Evolutionary conservation across 2,329 filamentous ascomycete species (phyloP).

Genomic region (Epichloe sylvatica): DNA sequence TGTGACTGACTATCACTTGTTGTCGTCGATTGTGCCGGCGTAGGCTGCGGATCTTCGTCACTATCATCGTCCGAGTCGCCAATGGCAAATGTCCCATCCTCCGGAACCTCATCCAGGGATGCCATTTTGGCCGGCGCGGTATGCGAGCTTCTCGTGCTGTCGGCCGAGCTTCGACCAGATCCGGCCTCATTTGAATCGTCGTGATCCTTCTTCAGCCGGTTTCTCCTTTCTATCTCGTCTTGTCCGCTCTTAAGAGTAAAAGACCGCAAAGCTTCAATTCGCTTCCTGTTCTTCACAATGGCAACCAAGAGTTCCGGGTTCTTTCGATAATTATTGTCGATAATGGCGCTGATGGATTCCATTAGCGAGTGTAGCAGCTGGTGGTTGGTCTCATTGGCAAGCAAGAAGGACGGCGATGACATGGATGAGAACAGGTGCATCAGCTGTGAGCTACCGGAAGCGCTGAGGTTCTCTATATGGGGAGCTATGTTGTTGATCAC

Average conservation of each 20-base stretch:
- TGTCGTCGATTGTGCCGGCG: slow-evolving; percentile 49
- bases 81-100: slow-evolving; percentile 74
- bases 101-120: slow-evolving; percentile 25
- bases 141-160: slow-evolving; percentile 51
- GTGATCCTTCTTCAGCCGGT: slow-evolving; percentile 49
- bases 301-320: slow-evolving; percentile 73
- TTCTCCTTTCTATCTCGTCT: slow-evolving; percentile 74
- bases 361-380: slow-evolving; percentile 65
- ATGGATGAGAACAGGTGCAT: slow-evolving; percentile 83
- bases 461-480: slow-evolving; percentile 63
- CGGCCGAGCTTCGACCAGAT: slow-evolving; percentile 48
- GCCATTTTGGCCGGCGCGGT: slow-evolving; percentile 13
- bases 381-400: slow-evolving; percentile 88
- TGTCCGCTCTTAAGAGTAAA: slow-evolving; percentile 89
- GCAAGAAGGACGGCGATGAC: slow-evolving; percentile 81
- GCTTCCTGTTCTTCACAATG: slow-evolving; percentile 64
- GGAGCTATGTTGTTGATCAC: slow-evolving; percentile 90
- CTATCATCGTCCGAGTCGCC: slow-evolving; percentile 65
- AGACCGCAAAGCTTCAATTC: slow-evolving; percentile 69
- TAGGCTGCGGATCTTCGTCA: slow-evolving; percentile 40
- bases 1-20: slow-evolving; percentile 49
- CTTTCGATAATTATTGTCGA: slow-evolving; percentile 74
- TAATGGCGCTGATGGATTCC: slow-evolving; percentile 75
- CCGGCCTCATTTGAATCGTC: slow-evolving; percentile 35
- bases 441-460: slow-evolving; percentile 63